Conservation (phyloP, 306 rosid species). For the Fragaria nilgerrensis region DNA sequence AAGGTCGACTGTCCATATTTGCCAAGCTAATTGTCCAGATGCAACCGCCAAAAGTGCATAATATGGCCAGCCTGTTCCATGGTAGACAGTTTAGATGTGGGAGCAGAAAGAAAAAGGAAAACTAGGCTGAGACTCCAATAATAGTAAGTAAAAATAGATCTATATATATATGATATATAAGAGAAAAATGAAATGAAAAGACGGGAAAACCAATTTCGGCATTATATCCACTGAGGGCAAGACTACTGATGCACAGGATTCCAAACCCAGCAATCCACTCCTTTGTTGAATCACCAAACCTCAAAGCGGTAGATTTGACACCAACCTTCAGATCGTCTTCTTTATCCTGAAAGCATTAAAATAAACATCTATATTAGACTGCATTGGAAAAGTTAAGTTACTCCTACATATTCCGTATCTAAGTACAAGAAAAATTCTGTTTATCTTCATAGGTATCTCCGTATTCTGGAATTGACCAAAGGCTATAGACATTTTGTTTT, state of each 20-base stretch:
- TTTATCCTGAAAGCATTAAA: constrained; percentile 64
- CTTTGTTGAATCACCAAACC: constrained; percentile 81
- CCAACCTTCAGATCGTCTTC: constrained; percentile 89
- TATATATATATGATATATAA: neutral
- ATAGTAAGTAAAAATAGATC: neutral
- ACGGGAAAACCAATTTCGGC: constrained; percentile 58
- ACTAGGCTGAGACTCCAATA: constrained; percentile 11
- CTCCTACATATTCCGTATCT: neutral
- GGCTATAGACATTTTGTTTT: neutral
- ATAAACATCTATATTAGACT: neutral
- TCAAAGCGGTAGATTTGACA: constrained; percentile 93
- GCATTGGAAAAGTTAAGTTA: neutral
- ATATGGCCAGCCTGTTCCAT: constrained; percentile 77
- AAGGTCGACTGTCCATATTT: constrained; percentile 69
- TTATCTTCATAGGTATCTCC: neutral
- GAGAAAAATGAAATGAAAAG: neutral
- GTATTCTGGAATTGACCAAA: neutral
- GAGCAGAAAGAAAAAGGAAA: constrained; percentile 5
- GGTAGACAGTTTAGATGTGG: constrained; percentile 10
- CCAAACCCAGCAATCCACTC: constrained; percentile 80
- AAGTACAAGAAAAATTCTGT: neutral
- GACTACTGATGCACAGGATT: constrained; percentile 63
- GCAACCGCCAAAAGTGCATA: constrained; percentile 72
- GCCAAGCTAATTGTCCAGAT: constrained; percentile 87
- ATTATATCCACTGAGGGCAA: constrained; percentile 76